A percentile compares a stretch with the other conserved stretches of the same genome.
phyloP scores from a whole-genome alignment of 768 basidiomycete species.

The Podaxis rugospora region DNA sequence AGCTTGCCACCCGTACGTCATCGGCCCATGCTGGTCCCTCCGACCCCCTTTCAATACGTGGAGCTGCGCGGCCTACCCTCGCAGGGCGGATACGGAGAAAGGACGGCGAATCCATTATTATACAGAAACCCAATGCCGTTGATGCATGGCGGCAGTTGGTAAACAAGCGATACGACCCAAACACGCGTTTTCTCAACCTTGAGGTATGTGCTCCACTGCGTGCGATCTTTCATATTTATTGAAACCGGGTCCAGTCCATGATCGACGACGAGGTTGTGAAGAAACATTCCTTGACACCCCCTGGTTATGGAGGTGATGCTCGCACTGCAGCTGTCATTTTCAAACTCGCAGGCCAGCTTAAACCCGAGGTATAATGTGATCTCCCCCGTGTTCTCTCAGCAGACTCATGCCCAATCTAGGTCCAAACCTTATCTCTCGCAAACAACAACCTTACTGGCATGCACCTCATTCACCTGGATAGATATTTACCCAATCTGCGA shows the following conservation, averaged over 20 bases:
- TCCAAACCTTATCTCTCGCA: slow-evolving; percentile 81
- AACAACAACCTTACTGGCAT: slow-evolving; percentile 61
- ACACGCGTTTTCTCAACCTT: slow-evolving; percentile 70
- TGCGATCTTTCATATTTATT: slow-evolving; percentile 16
- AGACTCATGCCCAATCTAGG: slow-evolving; percentile 31
- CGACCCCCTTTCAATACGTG: slow-evolving; percentile 61
- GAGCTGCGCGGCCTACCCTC: slow-evolving; percentile 48
- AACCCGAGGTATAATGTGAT: slow-evolving; percentile 52
- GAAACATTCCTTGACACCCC: slow-evolving; percentile 65
- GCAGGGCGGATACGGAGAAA: slow-evolving; percentile 59
- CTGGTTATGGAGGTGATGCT: slow-evolving; percentile 59
- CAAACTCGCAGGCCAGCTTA: slow-evolving; percentile 77
- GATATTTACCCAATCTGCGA: slow-evolving; percentile 74
- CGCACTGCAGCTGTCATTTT: slow-evolving; percentile 82
- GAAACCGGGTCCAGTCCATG: slow-evolving; percentile 53
- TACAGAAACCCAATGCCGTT: slow-evolving; percentile 34
- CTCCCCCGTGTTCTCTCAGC: slow-evolving; percentile 2
- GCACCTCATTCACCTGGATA: slow-evolving; percentile 55
- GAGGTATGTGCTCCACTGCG: slow-evolving; percentile 52
- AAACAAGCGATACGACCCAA: slow-evolving; percentile 64
- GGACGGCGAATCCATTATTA: slow-evolving; percentile 16
- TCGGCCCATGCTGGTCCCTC: slow-evolving; percentile 35
- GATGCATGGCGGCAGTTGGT: slow-evolving; percentile 79
- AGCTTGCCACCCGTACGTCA: slow-evolving; percentile 27
- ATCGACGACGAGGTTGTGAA: slow-evolving; percentile 71